Evolutionary conservation across 2,329 filamentous ascomycete species (phyloP).

Genomic region (Chalaropsis thielavioides): DNA sequence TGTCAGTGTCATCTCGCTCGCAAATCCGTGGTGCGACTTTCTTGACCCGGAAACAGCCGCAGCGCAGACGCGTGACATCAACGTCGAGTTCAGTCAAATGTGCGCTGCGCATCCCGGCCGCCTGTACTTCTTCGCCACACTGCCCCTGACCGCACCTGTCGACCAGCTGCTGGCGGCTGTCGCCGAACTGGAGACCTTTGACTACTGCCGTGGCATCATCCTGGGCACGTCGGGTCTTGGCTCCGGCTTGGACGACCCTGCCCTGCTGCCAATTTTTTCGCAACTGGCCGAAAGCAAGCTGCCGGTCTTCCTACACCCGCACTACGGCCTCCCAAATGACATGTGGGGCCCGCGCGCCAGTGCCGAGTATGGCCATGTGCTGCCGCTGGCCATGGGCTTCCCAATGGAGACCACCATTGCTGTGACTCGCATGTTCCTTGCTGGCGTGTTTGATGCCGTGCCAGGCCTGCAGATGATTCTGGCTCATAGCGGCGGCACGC

Average conservation of each 20-base stretch:
- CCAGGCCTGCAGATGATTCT: constrained; percentile 57
- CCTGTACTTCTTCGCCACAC: constrained; percentile 68
- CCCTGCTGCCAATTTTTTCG: constrained; percentile 55
- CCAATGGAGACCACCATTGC: constrained; percentile 89
- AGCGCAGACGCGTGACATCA: constrained; percentile 39
- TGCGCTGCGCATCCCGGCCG: constrained; percentile 52
- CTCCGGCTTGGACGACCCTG: constrained; percentile 62
- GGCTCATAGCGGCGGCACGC: constrained; percentile 75
- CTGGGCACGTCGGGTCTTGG: constrained; percentile 75
- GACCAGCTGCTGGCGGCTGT: constrained; percentile 52
- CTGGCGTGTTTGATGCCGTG: constrained; percentile 69
- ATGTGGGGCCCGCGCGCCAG: constrained; percentile 61
- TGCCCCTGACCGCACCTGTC: constrained; percentile 58
- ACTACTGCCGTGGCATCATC: constrained; percentile 69
- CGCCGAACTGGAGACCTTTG: constrained; percentile 42
- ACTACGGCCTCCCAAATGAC: constrained; percentile 70
- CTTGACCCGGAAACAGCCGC: constrained; percentile 47
- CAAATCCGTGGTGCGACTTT: constrained; percentile 92
- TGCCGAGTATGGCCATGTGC: constrained; percentile 68
- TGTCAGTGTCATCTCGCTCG: constrained; percentile 72
- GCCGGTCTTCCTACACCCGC: constrained; percentile 74
- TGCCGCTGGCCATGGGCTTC: constrained; percentile 75
- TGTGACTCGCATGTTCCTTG: constrained; percentile 73
- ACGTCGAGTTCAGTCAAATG: constrained; percentile 60
- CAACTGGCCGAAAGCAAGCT: constrained; percentile 50